Base-by-base conservation (phyloP, 306 rosid genomes). In the Malus asiatica region DNA sequence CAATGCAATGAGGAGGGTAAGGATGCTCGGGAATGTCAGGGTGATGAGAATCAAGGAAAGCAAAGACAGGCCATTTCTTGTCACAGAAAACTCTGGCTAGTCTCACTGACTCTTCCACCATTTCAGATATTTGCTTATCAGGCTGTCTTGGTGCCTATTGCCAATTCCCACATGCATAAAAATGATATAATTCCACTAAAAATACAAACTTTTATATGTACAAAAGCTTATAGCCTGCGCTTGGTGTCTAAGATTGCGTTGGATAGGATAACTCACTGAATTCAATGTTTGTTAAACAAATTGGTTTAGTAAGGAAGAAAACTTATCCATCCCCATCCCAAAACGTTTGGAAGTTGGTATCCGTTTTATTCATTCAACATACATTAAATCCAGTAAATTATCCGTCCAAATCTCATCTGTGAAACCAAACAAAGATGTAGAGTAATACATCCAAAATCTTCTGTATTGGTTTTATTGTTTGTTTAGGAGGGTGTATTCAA, bases 1-100 rank as follows among this genome's bases (percentile, higher is more conserved):
- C 77, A 77, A 95, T 80, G 72, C 97, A 95, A 79, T 95, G 97
- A 35, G 90, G 87, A 75, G 97, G 98, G 89, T 88, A 95, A 42
- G 98, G 98, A 59, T 73, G 86, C 73, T 95, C 98, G 1, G 96
- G 98, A 74, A 85, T 52, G 45, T 92, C 88, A 0, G 93, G 97
- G 66, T 90, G 92, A 78, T 95, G 98, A 18, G 81, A 64, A 84
- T 95, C 98, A 40, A 89, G 78, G 57, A 86, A 90, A 74, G 91
- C 98, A 45, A 88, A 85, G 80, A 92, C 86, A 9, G 97, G 97
- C 98, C 97, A 92, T 5, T 92, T 85, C 59, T 83, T 92, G 35
- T 84, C 92, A 71, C 88, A 80, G 79, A 92, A 95, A 15, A 8
- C 70, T 83, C 85, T 83, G n/a, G 96, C 84, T 15, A 90, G 77